Evolutionary conservation across 768 basidiomycete genomes (phyloP).

Genomic region (Galerina marginata): DNA sequence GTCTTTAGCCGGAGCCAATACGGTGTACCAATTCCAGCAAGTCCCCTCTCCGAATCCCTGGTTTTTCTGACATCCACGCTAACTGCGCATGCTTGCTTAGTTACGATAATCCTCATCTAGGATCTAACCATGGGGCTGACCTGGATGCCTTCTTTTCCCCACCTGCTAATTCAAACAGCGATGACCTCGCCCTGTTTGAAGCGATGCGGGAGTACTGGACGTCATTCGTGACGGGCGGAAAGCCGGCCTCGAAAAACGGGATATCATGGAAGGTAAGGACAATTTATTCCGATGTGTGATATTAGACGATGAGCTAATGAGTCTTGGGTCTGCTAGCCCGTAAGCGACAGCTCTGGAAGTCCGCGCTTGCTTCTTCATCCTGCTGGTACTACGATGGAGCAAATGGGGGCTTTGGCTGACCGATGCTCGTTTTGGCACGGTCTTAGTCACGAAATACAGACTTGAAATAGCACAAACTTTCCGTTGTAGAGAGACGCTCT

Average conservation of each 20-base stretch:
- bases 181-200: constrained; percentile 36
- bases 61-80: background rate
- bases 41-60: background rate
- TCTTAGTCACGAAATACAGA: constrained; percentile 18
- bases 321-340: constrained; percentile 11
- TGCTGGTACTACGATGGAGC: constrained; percentile 9
- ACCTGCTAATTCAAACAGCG: constrained; percentile 28
- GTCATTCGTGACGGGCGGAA: constrained; percentile 41
- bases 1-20: constrained; percentile 15
- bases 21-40: constrained; percentile 44
- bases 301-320: background rate
- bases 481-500: background rate
- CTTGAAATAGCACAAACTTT: constrained; percentile 7
- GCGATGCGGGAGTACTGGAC: constrained; percentile 47
- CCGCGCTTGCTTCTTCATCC: constrained; percentile 22
- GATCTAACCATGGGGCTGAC: constrained; percentile 43
- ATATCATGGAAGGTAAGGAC: constrained; percentile 35
- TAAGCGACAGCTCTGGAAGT: constrained; percentile 5
- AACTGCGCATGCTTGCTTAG: constrained; percentile 20
- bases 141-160: constrained; percentile 42
- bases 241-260: constrained; percentile 29
- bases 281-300: background rate
- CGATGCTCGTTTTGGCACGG: constrained; percentile 26
- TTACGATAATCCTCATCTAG: constrained; percentile 46
- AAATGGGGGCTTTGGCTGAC: constrained; percentile 5